Percentiles rank a stretch among this genome's conserved stretches.
Conservation (phyloP, 805 yeast species). For the Hanseniaspora valbyensis region DNA sequence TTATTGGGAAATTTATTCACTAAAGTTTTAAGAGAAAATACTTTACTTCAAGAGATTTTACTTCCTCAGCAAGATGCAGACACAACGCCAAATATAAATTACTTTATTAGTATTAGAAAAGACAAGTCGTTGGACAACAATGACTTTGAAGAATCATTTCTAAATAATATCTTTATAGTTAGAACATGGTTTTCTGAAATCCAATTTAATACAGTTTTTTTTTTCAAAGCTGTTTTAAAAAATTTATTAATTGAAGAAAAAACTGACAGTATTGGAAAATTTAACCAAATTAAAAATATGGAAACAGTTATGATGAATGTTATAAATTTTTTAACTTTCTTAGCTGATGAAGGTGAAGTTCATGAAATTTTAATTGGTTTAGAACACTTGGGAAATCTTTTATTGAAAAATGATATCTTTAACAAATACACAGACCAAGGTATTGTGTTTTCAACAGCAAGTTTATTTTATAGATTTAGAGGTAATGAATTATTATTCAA, state of each 20-base stretch:
- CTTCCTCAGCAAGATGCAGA: neutral
- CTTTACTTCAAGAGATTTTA: neutral
- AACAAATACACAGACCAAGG: neutral
- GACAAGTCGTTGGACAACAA: neutral
- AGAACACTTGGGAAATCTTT: neutral
- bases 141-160: neutral
- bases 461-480: neutral
- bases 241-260: slow-evolving; percentile 36
- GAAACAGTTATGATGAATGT: slow-evolving; percentile 27
- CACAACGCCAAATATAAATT: neutral
- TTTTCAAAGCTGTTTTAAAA: slow-evolving; percentile 36
- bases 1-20: slow-evolving; percentile 42
- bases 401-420: neutral
- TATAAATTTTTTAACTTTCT: slow-evolving; percentile 22
- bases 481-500: neutral
- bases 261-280: slow-evolving; percentile 28
- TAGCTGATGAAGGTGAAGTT: slow-evolving; percentile 19
- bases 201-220: slow-evolving; percentile 35
- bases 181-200: slow-evolving; percentile 41
- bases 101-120: neutral
- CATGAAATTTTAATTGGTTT: slow-evolving; percentile 2
- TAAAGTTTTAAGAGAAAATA: neutral
- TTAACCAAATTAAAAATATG: slow-evolving; percentile 35
- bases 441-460: neutral
- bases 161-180: slow-evolving; percentile 26